Evolutionary conservation across 129 eudicot genomes (phyloP).

Genomic region (Lactuca saligna): DNA sequence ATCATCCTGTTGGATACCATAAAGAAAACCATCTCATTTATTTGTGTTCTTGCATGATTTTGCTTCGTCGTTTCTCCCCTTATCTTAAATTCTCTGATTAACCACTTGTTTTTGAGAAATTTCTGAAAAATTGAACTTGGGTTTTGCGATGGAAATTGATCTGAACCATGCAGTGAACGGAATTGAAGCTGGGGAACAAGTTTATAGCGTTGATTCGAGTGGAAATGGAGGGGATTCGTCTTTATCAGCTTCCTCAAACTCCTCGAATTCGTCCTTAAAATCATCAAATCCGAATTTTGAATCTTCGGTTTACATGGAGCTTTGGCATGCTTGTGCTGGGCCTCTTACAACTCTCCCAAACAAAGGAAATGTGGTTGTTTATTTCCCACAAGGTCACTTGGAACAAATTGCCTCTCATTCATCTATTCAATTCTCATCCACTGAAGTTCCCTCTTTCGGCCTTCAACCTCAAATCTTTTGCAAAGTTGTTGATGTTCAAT

Average conservation of each 20-base stretch:
- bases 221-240: constrained; percentile 50
- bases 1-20: constrained; percentile 20
- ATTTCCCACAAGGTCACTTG: constrained; percentile 84
- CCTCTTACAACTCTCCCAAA: constrained; percentile 68
- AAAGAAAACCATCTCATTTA: constrained; percentile 25
- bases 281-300: constrained; percentile 40
- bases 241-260: constrained; percentile 36
- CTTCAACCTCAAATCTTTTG: constrained; percentile 84
- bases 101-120: constrained; percentile 20
- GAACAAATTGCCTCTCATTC: constrained; percentile 58
- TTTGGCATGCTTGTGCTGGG: constrained; percentile 97
- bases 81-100: constrained; percentile 5
- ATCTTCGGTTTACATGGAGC: constrained; percentile 59
- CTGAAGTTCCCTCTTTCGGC: constrained; percentile 57
- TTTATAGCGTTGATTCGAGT: constrained; percentile 30
- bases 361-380: constrained; percentile 81
- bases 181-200: constrained; percentile 45
- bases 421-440: constrained; percentile 42
- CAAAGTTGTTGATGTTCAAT: constrained; percentile 68
- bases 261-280: constrained; percentile 48
- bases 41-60: constrained; percentile 39
- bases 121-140: constrained; percentile 18
- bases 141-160: constrained; percentile 79
- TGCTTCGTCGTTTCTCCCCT: constrained; percentile 27
- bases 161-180: constrained; percentile 70